Evolutionary conservation across 352 stramenopile species (phyloP).

Genomic region (Phytophthora cryptogea): DNA sequence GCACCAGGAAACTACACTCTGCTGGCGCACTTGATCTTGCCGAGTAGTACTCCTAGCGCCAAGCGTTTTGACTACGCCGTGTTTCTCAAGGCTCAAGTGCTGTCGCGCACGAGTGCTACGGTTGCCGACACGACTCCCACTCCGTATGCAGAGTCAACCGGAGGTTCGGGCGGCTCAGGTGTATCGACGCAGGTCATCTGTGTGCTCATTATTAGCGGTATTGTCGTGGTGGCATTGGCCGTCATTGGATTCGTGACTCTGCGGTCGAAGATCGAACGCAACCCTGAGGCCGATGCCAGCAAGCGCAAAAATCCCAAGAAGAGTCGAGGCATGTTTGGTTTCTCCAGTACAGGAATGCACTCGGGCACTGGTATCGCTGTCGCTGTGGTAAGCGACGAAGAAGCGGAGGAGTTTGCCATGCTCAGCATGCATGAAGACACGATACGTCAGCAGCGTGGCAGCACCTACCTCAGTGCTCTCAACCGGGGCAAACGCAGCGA

Average conservation of each 20-base stretch:
- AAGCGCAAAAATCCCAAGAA: conserved; percentile 35
- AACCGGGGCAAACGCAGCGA: conserved; percentile 28
- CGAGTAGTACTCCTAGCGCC: conserved; percentile 41
- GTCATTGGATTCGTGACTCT: conserved; percentile 71
- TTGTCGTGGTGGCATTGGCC: conserved; percentile 65
- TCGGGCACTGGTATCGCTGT: conserved; percentile 20
- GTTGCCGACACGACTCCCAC: conserved; percentile 37
- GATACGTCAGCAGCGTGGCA: conserved; percentile 51
- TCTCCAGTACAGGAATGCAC: conserved; percentile 33
- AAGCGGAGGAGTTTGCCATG: conserved; percentile 82
- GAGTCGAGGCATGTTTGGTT: conserved; percentile 36
- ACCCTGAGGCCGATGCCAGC: conserved; percentile 20
- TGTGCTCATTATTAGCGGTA: conserved; percentile 72
- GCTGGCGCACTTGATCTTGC: conserved; percentile 67
- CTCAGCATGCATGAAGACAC: conserved; percentile 72
- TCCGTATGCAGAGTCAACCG: conserved; percentile 38
- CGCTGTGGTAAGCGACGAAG: conserved; percentile 35
- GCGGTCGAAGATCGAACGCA: conserved; percentile 48
- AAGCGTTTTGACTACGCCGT: conserved; percentile 72
- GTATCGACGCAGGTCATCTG: conserved; percentile 68
- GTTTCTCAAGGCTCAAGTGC: conserved; percentile 51
- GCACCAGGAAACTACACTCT: conserved; percentile 53
- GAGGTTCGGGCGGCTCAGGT: conserved; percentile 27
- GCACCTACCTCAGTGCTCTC: conserved; percentile 59
- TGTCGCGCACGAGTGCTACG: conserved; percentile 28